Percentiles rank a stretch among this genome's conserved stretches.
These are phyloP conservation scores for Usnea hakonensis DNA, from an alignment of 495 filamentous ascomycete species.

Conservation along the genomic window DNA sequence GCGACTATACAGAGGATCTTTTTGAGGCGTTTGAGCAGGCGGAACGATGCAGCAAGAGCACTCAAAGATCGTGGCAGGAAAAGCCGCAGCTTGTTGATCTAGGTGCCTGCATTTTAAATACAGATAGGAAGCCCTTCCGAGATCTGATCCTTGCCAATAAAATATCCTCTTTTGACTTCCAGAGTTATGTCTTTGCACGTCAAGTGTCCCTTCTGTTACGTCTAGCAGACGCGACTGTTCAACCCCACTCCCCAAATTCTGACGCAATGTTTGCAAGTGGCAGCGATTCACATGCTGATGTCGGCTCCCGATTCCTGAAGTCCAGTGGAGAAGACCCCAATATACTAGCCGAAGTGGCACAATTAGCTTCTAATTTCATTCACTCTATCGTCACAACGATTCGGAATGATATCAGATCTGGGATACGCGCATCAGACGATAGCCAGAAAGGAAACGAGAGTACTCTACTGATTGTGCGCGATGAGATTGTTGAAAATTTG, in stretches of 20 bases:
- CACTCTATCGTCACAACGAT: conserved; percentile 68
- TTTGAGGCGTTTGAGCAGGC: conserved; percentile 49
- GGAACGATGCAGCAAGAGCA: background rate
- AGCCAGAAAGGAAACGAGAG: conserved; percentile 21
- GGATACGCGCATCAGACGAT: conserved; percentile 2
- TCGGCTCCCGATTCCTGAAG: background rate
- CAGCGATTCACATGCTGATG: background rate
- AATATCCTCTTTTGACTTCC: conserved; percentile 95
- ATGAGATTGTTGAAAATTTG: conserved; percentile 66
- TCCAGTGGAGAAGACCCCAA: conserved; percentile 56
- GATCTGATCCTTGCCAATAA: conserved; percentile 91
- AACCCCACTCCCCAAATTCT: conserved; percentile 3
- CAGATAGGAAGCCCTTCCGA: conserved; percentile 73
- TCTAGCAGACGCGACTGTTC: conserved; percentile 56
- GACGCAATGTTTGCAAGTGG: background rate
- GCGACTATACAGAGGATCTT: conserved; percentile 63
- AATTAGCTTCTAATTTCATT: conserved; percentile 71
- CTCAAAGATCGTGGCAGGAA: conserved; percentile 10
- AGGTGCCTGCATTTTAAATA: conserved; percentile 54
- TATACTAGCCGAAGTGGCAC: conserved; percentile 72
- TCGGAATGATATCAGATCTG: conserved; percentile 57
- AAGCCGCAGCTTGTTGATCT: conserved; percentile 28
- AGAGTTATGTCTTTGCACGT: conserved; percentile 85
- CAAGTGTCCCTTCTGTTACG: conserved; percentile 79
- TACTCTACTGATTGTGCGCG: conserved; percentile 5